A percentile compares a stretch with the other conserved stretches of the same genome.
Evolutionary conservation across 2,329 filamentous ascomycete species (phyloP).

Genomic region (Pseudogymnoascus pannorum): DNA sequence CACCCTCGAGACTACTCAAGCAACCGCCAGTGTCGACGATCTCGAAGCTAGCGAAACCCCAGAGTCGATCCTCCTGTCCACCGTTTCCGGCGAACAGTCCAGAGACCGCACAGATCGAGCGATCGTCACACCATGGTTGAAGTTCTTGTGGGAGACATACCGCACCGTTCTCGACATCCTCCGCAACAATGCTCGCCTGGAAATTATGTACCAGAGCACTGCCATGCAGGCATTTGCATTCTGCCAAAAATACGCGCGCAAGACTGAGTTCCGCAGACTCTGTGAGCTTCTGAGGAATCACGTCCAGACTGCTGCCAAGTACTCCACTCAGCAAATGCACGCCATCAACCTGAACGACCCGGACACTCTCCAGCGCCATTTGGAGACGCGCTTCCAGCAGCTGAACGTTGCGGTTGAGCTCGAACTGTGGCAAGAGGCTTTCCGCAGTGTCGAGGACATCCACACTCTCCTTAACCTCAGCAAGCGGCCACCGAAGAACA

Average conservation of each 20-base stretch:
- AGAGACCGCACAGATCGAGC: conserved; percentile 95
- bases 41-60: conserved; percentile 95
- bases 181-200: conserved; percentile 95
- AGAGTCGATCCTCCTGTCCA: conserved; percentile 94
- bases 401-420: conserved; percentile 96
- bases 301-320: conserved; percentile 97
- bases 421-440: conserved; percentile 98
- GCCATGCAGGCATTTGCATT: conserved; percentile 98
- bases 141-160: conserved; percentile 99
- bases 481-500: conserved; percentile 96
- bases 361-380: conserved; percentile 91
- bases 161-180: conserved; percentile 96
- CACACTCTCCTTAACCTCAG: conserved; percentile 94
- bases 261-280: conserved; percentile 97
- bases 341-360: conserved; percentile 98
- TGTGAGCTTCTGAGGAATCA: conserved; percentile 98
- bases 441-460: conserved; percentile 98
- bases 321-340: conserved; percentile 90
- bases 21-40: conserved; percentile 77
- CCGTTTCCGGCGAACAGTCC: conserved; percentile 95
- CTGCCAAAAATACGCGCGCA: conserved; percentile 94
- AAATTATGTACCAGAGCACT: conserved; percentile 97
- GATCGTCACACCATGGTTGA: conserved; percentile 97
- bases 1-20: conserved; percentile 66
- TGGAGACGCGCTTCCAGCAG: conserved; percentile 98